Percentiles rank a stretch among this genome's conserved stretches.
These are phyloP conservation scores for Phaeosphaeria sp. DNA, from an alignment of 2,329 filamentous ascomycete genomes.

Conservation along the genomic window DNA sequence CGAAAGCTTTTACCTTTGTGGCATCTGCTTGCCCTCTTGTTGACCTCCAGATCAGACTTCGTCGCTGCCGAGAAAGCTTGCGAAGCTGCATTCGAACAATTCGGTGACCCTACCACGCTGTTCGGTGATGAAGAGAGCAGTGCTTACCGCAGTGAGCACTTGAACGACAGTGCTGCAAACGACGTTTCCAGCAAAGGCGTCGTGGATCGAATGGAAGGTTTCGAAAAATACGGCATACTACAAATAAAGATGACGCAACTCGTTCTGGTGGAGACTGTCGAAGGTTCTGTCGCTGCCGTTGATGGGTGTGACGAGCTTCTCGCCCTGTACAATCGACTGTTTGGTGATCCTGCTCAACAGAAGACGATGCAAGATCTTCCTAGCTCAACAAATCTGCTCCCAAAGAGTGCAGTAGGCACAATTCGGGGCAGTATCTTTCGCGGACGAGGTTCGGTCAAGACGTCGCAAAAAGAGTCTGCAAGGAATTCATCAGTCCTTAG, in stretches of 20 bases:
- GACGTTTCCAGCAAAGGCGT: slow-evolving; percentile 54
- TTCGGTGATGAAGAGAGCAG: slow-evolving; percentile 67
- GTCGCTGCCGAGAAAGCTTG: slow-evolving; percentile 81
- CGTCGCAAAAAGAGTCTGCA: slow-evolving; percentile 23
- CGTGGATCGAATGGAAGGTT: slow-evolving; percentile 80
- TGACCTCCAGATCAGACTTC: slow-evolving; percentile 88
- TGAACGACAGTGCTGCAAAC: slow-evolving; percentile 55
- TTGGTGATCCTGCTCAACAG: slow-evolving; percentile 64
- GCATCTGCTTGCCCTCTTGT: slow-evolving; percentile 86
- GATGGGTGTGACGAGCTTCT: slow-evolving; percentile 88
- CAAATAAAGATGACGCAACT: slow-evolving; percentile 97
- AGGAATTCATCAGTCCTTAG: slow-evolving; percentile 35
- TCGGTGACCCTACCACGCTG: slow-evolving; percentile 73
- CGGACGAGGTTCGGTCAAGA: slow-evolving; percentile 40
- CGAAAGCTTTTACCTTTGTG: slow-evolving; percentile 78
- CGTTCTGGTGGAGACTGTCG: slow-evolving; percentile 79
- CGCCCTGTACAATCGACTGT: slow-evolving; percentile 80
- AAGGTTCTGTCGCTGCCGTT: slow-evolving; percentile 84
- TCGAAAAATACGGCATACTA: slow-evolving; percentile 86
- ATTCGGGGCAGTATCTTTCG: slow-evolving; percentile 80
- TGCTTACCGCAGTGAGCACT: slow-evolving; percentile 69
- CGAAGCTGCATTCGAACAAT: slow-evolving; percentile 90
- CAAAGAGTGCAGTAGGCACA: slow-evolving; percentile 68
- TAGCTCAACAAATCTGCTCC: slow-evolving; percentile 63
- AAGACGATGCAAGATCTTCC: slow-evolving; percentile 47